Percentiles rank a stretch among this genome's conserved stretches.
Conservation (phyloP, 2,329 filamentous ascomycete species). For the Pseudogymnoascus verrucosus region DNA sequence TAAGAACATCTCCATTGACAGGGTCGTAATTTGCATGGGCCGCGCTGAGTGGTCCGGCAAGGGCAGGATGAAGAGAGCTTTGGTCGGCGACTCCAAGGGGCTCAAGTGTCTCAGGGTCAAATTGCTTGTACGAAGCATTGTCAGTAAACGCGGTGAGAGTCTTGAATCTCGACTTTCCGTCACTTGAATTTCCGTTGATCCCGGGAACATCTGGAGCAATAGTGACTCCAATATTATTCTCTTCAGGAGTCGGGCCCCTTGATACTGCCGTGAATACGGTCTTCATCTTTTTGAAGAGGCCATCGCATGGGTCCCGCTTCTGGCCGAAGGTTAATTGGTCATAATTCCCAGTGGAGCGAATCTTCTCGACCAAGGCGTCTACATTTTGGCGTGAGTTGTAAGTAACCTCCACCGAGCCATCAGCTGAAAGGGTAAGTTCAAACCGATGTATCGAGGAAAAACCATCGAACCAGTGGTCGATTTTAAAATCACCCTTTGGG, state of each 20-base stretch:
- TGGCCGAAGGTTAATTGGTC: slow-evolving; percentile 59
- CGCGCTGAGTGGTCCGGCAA: slow-evolving; percentile 59
- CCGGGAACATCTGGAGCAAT: slow-evolving; percentile 59
- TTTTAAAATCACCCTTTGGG: slow-evolving; percentile 48
- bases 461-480: slow-evolving; percentile 77
- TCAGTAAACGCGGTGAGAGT: slow-evolving; percentile 40
- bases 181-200: slow-evolving; percentile 26
- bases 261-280: slow-evolving; percentile 39
- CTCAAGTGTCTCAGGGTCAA: slow-evolving; percentile 66
- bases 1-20: slow-evolving; percentile 66
- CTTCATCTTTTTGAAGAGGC: slow-evolving; percentile 65
- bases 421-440: slow-evolving; percentile 45
- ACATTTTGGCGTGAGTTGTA: slow-evolving; percentile 67
- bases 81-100: slow-evolving; percentile 59
- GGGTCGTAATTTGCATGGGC: slow-evolving; percentile 68
- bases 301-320: slow-evolving; percentile 64
- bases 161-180: slow-evolving; percentile 12
- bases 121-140: slow-evolving; percentile 44
- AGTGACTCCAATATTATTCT: slow-evolving; percentile 57
- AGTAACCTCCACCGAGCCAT: slow-evolving; percentile 39
- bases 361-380: slow-evolving; percentile 52
- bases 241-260: slow-evolving; percentile 26
- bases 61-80: slow-evolving; percentile 52
- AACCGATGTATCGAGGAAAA: slow-evolving; percentile 66
- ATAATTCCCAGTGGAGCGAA: slow-evolving; percentile 51